Conservation (phyloP, 352 stramenopile species). For the Phytophthora quininea region DNA sequence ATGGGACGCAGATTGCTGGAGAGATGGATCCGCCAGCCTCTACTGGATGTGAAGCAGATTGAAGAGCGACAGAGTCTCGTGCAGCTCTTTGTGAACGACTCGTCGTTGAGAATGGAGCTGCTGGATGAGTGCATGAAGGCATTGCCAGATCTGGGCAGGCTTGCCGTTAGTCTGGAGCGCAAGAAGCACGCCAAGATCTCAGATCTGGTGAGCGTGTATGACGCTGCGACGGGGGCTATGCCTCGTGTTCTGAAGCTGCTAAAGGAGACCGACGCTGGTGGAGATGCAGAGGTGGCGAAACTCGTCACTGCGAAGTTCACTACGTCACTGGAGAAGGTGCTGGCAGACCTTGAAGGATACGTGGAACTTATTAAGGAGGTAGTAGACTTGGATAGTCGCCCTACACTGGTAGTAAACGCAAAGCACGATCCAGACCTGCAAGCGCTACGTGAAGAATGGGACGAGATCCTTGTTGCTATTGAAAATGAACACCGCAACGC, state of each 20-base stretch:
- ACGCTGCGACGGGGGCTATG: conserved; percentile 72
- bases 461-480: conserved; percentile 69
- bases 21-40: conserved; percentile 97
- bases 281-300: conserved; percentile 38
- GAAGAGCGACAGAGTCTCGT: conserved; percentile 91
- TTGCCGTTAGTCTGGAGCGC: conserved; percentile 68
- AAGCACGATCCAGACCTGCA: conserved; percentile 88
- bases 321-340: conserved; percentile 55
- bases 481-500: conserved; percentile 83
- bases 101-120: conserved; percentile 85
- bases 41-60: conserved; percentile 91
- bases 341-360: conserved; percentile 70
- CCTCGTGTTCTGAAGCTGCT: conserved; percentile 68
- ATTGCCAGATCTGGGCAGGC: conserved; percentile 77
- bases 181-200: conserved; percentile 80
- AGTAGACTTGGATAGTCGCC: conserved; percentile 81
- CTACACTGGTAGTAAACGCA: conserved; percentile 78
- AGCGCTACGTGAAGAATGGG: conserved; percentile 75
- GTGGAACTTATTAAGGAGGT: conserved; percentile 82
- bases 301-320: conserved; percentile 60
- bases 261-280: conserved; percentile 27
- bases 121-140: conserved; percentile 90
- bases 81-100: conserved; percentile 91
- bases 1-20: conserved; percentile 95
- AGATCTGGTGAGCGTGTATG: conserved; percentile 85